These are phyloP conservation scores for Macrophomina phaseolina DNA, from an alignment of 2,329 filamentous ascomycete species.

Conservation along the genomic window DNA sequence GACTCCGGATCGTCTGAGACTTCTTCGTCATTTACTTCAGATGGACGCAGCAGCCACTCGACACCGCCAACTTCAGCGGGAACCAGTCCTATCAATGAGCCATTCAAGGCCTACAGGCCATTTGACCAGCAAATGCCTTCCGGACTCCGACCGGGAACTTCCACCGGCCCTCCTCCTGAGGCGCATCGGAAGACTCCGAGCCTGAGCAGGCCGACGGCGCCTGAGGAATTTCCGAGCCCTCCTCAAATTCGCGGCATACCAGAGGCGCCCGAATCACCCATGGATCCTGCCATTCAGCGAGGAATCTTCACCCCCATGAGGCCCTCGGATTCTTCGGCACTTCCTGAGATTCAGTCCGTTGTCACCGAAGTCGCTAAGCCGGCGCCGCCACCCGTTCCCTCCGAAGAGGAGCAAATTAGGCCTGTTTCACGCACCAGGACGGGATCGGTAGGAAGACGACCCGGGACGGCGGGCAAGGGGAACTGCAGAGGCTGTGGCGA, in stretches of 20 bases:
- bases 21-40: constrained; percentile 41
- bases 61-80: constrained; percentile 46
- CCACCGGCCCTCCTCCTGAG: constrained; percentile 28
- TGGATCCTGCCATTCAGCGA: constrained; percentile 48
- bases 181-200: constrained; percentile 33
- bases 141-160: constrained; percentile 15
- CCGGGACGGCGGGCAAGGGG: constrained; percentile 59
- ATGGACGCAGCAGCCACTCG: constrained; percentile 42
- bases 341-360: constrained; percentile 24
- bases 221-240: constrained; percentile 3
- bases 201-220: constrained; percentile 21
- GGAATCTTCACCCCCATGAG: constrained; percentile 37
- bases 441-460: constrained; percentile 30
- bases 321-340: constrained; percentile 24
- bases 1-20: constrained; percentile 48
- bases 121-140: constrained; percentile 1
- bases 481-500: constrained; percentile 83
- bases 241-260: constrained; percentile 32
- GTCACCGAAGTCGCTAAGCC: constrained; percentile 16
- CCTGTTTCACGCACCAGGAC: constrained; percentile 32
- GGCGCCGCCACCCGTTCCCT: constrained; percentile 26
- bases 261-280: constrained; percentile 43
- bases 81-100: constrained; percentile 32
- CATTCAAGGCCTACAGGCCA: constrained; percentile 9
- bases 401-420: constrained; percentile 15